A percentile compares a stretch with the other conserved stretches of the same genome.
These are phyloP conservation scores for Kodamaea jinghongensis DNA, from an alignment of 805 yeast genomes.

Conservation along the genomic window DNA sequence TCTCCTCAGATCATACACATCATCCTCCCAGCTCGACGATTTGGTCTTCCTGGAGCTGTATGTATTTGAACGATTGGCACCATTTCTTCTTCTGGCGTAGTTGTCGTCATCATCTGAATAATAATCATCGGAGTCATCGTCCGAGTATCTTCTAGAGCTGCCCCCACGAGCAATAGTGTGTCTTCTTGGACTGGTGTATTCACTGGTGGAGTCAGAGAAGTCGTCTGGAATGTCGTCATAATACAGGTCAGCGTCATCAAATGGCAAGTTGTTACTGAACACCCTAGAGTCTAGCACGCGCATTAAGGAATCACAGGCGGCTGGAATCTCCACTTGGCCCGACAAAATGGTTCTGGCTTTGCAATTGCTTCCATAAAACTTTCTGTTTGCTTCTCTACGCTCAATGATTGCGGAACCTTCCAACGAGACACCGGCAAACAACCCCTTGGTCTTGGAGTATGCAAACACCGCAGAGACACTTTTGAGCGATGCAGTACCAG, in stretches of 20 bases:
- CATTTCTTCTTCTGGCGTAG: constrained; percentile 18
- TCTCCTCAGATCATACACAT: constrained; percentile 60
- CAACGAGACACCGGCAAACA: constrained; percentile 94
- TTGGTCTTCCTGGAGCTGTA: constrained; percentile 11
- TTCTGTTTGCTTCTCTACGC: constrained; percentile 94
- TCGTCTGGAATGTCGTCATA: constrained; percentile 70
- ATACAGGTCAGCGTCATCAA: constrained; percentile 60
- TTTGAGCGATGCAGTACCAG: constrained; percentile 87
- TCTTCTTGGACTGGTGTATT: constrained; percentile 23
- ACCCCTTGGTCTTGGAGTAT: constrained; percentile 93
- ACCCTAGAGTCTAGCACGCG: constrained; percentile 83
- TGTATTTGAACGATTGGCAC: constrained; percentile 21
- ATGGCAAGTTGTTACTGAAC: constrained; percentile 56
- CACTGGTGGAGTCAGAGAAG: constrained; percentile 57
- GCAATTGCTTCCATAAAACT: constrained; percentile 85
- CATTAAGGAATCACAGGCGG: constrained; percentile 83
- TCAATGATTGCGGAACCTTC: constrained; percentile 97
- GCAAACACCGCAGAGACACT: constrained; percentile 89
- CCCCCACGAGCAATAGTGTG: constrained; percentile 16
- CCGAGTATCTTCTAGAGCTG: constrained; percentile 29
- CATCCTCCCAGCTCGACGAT: constrained; percentile 80
- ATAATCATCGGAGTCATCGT: constrained; percentile 31
- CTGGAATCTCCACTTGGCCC: constrained; percentile 91
- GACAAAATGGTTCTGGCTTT: constrained; percentile 82
- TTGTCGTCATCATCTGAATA: constrained; percentile 20